Evolutionary conservation across 139 green algal genomes (phyloP), one percentile per base, ranked within the genome.

Genomic region (Desmodesmus armatus): DNA sequence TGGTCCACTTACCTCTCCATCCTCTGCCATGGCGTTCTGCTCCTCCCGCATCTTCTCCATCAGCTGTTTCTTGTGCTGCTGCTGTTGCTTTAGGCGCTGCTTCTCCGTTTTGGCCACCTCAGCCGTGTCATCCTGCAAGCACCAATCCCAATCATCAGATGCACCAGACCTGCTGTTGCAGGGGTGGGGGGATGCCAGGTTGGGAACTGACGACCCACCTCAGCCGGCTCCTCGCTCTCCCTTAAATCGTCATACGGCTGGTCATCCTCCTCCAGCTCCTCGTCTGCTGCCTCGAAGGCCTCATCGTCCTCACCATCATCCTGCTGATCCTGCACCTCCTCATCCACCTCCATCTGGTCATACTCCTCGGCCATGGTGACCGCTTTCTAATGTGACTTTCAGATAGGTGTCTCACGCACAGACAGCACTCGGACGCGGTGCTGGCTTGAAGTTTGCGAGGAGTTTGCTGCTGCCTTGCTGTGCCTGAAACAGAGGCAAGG

Each of bases 71-170:
- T 98, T 97, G 25, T 91, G 78, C 81, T 94, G 90, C 37, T 96
- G 95, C 84, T 96, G 91, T 72, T 93, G 40, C 69, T 91, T 91
- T 17, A 99, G 90, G 4, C 97, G 90, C 88, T 98, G 92, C 37
- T 88, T 85, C 85, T 99, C 97, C 58, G 88, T 90, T 44, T 89
- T 89, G 0, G 95, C 96, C 0, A 98, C 85, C 31, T 94, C 85
- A 37, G 62, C 78, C 17, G n/a, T 37, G 9, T 82, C 76, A n/a
- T 58, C 76, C 76, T 82, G 39, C 55, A 77, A 21, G 55, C 76
- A 72, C 33, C 63, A 43, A 37, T 25, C 40, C 19, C 49, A 25
- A 62, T 49, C 51, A 40, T 29, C 37, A 44, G 43, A 25, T 79
- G 72, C 72, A 0, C 17, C 51, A 51, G 21, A 55, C 27, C 19